A percentile compares a stretch with the other conserved stretches of the same genome.
phyloP scores from a whole-genome alignment of 176 grass and related monocot genomes.

The Carex cristatella region DNA sequence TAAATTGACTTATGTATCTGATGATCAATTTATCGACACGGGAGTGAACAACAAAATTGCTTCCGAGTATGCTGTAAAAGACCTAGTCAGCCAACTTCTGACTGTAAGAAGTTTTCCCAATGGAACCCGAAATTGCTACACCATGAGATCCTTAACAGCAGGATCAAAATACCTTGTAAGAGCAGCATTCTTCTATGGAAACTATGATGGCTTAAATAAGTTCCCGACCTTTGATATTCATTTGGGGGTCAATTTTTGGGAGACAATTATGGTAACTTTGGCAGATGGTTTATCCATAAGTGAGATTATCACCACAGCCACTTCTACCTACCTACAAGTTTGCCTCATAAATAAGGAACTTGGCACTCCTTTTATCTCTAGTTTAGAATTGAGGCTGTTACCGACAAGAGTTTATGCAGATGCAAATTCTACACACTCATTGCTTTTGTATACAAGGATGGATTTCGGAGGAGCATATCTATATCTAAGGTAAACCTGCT shows the following conservation, averaged over 20 bases:
- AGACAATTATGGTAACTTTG: constrained; percentile 3
- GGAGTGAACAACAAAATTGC: constrained; percentile 42
- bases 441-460: background rate
- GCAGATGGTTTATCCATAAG: background rate
- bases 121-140: constrained; percentile 44
- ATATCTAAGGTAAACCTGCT: constrained; percentile 18
- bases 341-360: constrained; percentile 37
- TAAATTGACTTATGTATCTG: constrained; percentile 43
- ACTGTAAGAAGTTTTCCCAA: constrained; percentile 35
- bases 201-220: constrained; percentile 41
- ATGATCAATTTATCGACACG: constrained; percentile 36
- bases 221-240: constrained; percentile 42
- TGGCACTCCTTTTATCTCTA: constrained; percentile 50
- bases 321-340: constrained; percentile 36
- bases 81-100: background rate
- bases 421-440: constrained; percentile 33
- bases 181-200: constrained; percentile 42
- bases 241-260: constrained; percentile 37
- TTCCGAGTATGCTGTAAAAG: constrained; percentile 1
- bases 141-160: constrained; percentile 27
- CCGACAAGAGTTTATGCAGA: constrained; percentile 21
- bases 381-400: constrained; percentile 41
- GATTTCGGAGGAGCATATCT: constrained; percentile 1
- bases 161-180: constrained; percentile 51
- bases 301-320: constrained; percentile 38